phyloP scores from a whole-genome alignment of 805 yeast genomes.

The Hanseniaspora guilliermondii region DNA sequence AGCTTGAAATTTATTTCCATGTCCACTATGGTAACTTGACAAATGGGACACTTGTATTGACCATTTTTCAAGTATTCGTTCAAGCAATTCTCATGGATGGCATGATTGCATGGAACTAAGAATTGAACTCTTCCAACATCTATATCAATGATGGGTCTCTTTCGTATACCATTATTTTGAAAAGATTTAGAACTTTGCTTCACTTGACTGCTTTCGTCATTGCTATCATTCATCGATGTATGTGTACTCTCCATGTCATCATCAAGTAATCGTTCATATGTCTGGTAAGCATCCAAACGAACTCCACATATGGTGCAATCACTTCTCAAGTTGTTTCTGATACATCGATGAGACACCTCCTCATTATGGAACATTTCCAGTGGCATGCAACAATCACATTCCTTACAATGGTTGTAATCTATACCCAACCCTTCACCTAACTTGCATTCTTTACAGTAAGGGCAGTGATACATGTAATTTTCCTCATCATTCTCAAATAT shows the following conservation, averaged over 20 bases:
- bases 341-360: constrained; percentile 5
- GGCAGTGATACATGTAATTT: constrained; percentile 83
- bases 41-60: constrained; percentile 81
- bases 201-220: neutral
- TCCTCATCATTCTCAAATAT: constrained; percentile 70
- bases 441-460: constrained; percentile 84
- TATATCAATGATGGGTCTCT: constrained; percentile 49
- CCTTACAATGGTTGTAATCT: constrained; percentile 83
- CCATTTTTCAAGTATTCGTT: constrained; percentile 62
- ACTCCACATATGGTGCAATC: constrained; percentile 8
- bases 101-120: constrained; percentile 62
- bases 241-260: neutral
- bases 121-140: constrained; percentile 7
- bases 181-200: constrained; percentile 31
- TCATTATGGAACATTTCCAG: constrained; percentile 56
- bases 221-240: neutral
- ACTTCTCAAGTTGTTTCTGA: constrained; percentile 7
- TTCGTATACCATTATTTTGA: constrained; percentile 72
- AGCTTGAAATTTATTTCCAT: constrained; percentile 84
- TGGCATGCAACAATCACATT: constrained; percentile 79
- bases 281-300: neutral
- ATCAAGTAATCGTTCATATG: neutral
- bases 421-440: constrained; percentile 77
- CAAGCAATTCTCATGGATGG: constrained; percentile 77
- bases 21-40: constrained; percentile 71